Evolutionary conservation across 2,329 filamentous ascomycete genomes (phyloP), one percentile per base, ranked within the genome.

Genomic region (Orbilia javanica): DNA sequence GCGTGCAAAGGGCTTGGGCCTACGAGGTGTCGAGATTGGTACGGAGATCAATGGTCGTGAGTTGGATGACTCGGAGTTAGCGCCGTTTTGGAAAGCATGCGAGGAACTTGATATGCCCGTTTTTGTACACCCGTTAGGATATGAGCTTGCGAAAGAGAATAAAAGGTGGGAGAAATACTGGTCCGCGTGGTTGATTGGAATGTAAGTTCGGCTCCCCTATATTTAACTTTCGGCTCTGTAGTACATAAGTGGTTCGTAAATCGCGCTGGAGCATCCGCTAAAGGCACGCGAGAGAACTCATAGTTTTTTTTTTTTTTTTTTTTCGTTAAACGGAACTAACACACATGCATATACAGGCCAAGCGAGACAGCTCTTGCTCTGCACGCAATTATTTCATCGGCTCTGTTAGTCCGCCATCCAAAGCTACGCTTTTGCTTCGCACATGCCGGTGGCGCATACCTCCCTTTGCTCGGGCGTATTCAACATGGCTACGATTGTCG

Each of bases 51-150:
- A 80, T 11, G 81, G 81, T 42, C 79, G 80, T 39, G 83, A 83
- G 67, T 74, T 84, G 20, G 83, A 84, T 60, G 82, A 83, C 55
- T 75, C 79, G 10, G 42, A 48, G 29, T 57, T 84, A 34, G 83
- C 81, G 13, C 79, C 73, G 13, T 84, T 84, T 74, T 84, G 83
- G 83, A 34, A 36, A 5, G 82, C 81, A 1, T 84, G 83, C 46
- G 83, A 84, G 78, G 80, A 80, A 55, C 60, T 84, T 34, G 80
- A 83, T 39, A 81, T 82, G 75, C 81, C 83, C 0, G 82, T 84
- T 4, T 84, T 84, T 71, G 82, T 84, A 50, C 83, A 84, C 48
- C 83, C 83, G 15, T 60, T 84, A 25, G 83, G 83, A 4, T 84
- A 84, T 67, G 81, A 82, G 6, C 69, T 84, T 53, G 80, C 81